Conservation (phyloP, 129 eudicot genomes). For the Cynara cardunculus region DNA sequence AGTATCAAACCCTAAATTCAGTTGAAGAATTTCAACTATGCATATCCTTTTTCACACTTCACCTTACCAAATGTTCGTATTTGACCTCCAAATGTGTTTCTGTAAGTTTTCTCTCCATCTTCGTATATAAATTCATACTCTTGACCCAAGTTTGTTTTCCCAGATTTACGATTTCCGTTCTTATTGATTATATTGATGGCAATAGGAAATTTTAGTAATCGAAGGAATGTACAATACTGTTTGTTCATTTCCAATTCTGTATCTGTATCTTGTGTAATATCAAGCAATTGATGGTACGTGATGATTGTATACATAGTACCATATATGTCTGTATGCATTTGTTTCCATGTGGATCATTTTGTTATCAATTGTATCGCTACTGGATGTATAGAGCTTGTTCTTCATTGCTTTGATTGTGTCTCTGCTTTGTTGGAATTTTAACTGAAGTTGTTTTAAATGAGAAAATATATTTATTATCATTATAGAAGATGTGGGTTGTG, state of each 20-base stretch:
- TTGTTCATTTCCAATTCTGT: neutral
- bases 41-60: neutral
- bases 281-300: neutral
- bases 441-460: neutral
- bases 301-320: neutral
- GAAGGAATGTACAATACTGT: neutral
- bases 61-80: neutral
- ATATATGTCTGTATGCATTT: neutral
- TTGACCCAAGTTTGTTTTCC: neutral
- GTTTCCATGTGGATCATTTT: neutral
- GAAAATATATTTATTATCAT: neutral
- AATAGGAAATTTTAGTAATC: neutral
- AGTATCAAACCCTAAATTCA: neutral
- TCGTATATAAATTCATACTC: neutral
- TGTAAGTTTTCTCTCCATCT: constrained; percentile 8
- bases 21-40: neutral
- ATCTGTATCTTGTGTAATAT: neutral
- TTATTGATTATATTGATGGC: neutral
- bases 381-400: neutral
- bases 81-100: neutral
- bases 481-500: neutral
- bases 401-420: neutral
- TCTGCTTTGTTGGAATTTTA: neutral
- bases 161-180: neutral
- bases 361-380: neutral